phyloP scores from a whole-genome alignment of 352 stramenopile genomes.

The Pythium utonaiense region DNA sequence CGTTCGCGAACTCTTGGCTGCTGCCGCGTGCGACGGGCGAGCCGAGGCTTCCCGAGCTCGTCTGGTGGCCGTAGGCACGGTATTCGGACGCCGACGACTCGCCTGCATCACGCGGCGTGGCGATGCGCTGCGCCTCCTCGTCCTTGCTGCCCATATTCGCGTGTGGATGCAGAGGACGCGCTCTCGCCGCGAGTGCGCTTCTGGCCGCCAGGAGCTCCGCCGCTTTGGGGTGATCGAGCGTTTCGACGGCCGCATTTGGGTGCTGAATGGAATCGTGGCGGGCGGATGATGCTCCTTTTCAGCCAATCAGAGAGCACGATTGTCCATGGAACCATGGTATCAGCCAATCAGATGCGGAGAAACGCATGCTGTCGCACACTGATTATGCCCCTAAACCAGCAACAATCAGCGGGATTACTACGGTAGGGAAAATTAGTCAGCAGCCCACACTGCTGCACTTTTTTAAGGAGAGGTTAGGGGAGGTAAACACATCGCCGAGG shows the following conservation, averaged over 20 bases:
- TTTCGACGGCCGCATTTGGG: conserved; percentile 5
- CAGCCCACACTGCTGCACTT: neutral
- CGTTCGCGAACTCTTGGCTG: conserved; percentile 2
- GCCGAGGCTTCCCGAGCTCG: conserved; percentile 5
- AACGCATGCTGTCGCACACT: conserved; percentile 6
- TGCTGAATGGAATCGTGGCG: neutral
- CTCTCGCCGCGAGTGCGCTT: neutral
- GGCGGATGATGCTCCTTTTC: neutral
- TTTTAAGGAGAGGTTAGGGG: neutral
- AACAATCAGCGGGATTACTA: neutral
- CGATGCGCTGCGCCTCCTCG: neutral
- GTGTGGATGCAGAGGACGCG: neutral
- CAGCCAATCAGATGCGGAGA: neutral
- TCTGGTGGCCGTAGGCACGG: neutral
- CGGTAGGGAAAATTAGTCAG: no score
- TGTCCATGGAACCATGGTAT: neutral
- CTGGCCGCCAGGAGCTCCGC: neutral
- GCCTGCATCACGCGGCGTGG: neutral
- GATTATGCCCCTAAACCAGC: conserved; percentile 2
- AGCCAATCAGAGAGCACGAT: conserved; percentile 10
- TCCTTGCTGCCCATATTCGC: conserved; percentile 18
- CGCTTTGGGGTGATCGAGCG: neutral
- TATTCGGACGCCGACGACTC: conserved; percentile 10
- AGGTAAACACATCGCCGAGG: no score
- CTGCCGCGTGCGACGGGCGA: neutral